Conservation (phyloP, 352 stramenopile species). For the Phytophthora foliorum region DNA sequence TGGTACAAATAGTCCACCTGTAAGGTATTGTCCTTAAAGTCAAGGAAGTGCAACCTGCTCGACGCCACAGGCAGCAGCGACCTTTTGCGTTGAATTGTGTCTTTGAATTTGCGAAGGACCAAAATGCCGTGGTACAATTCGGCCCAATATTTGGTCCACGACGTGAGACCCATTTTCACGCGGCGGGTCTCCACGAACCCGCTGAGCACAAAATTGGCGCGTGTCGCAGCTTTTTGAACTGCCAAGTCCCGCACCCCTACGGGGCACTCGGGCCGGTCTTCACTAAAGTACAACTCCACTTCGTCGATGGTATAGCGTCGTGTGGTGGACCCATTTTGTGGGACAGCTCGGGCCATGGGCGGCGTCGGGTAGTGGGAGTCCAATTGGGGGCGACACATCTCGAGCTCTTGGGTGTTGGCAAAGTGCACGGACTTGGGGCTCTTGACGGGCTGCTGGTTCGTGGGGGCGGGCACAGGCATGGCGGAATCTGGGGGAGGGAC, state of each 20-base stretch:
- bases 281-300: slow-evolving; percentile 72
- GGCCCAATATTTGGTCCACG: slow-evolving; percentile 67
- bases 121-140: slow-evolving; percentile 79
- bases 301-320: slow-evolving; percentile 70
- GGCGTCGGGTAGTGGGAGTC: slow-evolving; percentile 66
- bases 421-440: slow-evolving; percentile 61
- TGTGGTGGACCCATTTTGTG: slow-evolving; percentile 55
- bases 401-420: slow-evolving; percentile 48
- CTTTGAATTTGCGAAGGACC: slow-evolving; percentile 64
- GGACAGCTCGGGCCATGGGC: slow-evolving; percentile 36
- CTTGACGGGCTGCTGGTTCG: slow-evolving; percentile 8
- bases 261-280: slow-evolving; percentile 49
- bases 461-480: slow-evolving; percentile 24
- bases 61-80: slow-evolving; percentile 59
- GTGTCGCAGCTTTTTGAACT: slow-evolving; percentile 55
- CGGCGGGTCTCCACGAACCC: slow-evolving; percentile 57
- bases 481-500: not conserved
- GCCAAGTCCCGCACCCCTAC: slow-evolving; percentile 52
- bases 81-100: slow-evolving; percentile 68
- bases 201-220: slow-evolving; percentile 64
- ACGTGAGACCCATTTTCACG: slow-evolving; percentile 52
- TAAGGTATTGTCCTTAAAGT: slow-evolving; percentile 60
- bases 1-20: slow-evolving; percentile 75
- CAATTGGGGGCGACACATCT: slow-evolving; percentile 35
- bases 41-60: slow-evolving; percentile 57